Evolutionary conservation across 495 filamentous ascomycete species (phyloP).

Genomic region (Neurospora discreta): DNA sequence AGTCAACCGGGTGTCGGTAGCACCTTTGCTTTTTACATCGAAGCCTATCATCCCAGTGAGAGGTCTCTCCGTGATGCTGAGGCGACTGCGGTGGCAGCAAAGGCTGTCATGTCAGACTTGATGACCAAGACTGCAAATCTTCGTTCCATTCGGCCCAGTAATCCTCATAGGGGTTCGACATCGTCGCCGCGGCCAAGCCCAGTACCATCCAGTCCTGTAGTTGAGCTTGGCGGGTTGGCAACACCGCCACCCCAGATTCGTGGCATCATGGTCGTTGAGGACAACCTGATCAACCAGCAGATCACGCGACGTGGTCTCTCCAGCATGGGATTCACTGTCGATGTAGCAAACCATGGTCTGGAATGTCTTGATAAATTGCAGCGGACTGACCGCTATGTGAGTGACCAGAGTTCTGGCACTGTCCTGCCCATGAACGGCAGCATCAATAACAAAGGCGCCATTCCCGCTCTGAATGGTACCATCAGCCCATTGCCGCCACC

Average conservation of each 20-base stretch:
- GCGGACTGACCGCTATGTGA: conserved; percentile 19
- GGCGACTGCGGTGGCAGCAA: conserved; percentile 4
- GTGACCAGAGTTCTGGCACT: conserved; percentile 5
- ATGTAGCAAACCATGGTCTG: conserved; percentile 62
- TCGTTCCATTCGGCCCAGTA: not conserved
- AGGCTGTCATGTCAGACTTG: conserved; percentile 10
- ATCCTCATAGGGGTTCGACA: not conserved
- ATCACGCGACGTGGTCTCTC: conserved; percentile 54
- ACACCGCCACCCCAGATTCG: conserved; percentile 13
- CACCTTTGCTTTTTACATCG: conserved; percentile 72
- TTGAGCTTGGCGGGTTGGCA: not conserved
- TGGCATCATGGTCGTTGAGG: conserved; percentile 58
- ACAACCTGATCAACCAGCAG: conserved; percentile 67
- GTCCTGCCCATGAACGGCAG: not conserved
- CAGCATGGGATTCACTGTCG: conserved; percentile 51
- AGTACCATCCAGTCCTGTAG: conserved; percentile 1
- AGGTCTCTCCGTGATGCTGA: conserved; percentile 22
- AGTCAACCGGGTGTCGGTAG: conserved; percentile 56
- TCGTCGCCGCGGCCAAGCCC: conserved; percentile 4
- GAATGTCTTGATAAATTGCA: conserved; percentile 53
- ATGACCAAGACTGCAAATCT: not conserved
- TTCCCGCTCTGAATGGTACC: not conserved
- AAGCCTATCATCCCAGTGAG: conserved; percentile 36
- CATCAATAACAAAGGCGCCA: conserved; percentile 14
- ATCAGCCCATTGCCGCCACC: not conserved